Base-by-base conservation (phyloP, 495 filamentous ascomycete species). In the Paragyromitra xinjiangensis region DNA sequence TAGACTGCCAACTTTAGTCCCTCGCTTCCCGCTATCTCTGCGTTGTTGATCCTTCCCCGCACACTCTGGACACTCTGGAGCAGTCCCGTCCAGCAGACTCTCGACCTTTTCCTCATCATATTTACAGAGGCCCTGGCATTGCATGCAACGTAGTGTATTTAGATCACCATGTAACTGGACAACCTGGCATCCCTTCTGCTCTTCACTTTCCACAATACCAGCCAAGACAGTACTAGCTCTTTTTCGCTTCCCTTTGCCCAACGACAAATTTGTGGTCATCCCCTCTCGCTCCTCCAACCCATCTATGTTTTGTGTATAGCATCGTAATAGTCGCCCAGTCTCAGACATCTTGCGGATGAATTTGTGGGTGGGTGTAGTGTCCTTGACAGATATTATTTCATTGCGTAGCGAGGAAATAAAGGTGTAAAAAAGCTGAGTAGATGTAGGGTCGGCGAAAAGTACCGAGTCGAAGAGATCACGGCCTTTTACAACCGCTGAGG, bases 271-370 rank as follows among this genome's bases (percentile, higher is more conserved):
- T 22, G 80, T 83, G 11, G 72, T 78, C 51, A 92, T 85, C 7
- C 90, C 90, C 22, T 90, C 88, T 24, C 89, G 87, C 64, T 89
- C 88, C 73, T 92, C 91, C 5, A 92, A 85, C 71, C 88, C 88
- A 71, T 92, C 91, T 39, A 92, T 92, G 64, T 92, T 92, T 77
- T 92, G 91, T 0, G 90, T 92, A 76, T 92, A 92, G 65, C 90
- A 91, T 42, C 90, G 83, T 16, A 91, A 87, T 26, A 92, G 82
- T 56, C 89, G 89, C 2, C 89, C 86, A 45, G 85, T 85, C 80
- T 92, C 89, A 14, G 89, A 85, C 11, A 92, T 85, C 8, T 87
- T 86, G 40, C 87, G 86, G 56, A 92, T 87, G 76, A 92, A 92
- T 50, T 86, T 87, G 81, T 92, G 90, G 1, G 89, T 82, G 0